A percentile compares a stretch with the other conserved stretches of the same genome.
phyloP scores from a whole-genome alignment of 23 red algal genomes.

The Gracilaria caudata region DNA sequence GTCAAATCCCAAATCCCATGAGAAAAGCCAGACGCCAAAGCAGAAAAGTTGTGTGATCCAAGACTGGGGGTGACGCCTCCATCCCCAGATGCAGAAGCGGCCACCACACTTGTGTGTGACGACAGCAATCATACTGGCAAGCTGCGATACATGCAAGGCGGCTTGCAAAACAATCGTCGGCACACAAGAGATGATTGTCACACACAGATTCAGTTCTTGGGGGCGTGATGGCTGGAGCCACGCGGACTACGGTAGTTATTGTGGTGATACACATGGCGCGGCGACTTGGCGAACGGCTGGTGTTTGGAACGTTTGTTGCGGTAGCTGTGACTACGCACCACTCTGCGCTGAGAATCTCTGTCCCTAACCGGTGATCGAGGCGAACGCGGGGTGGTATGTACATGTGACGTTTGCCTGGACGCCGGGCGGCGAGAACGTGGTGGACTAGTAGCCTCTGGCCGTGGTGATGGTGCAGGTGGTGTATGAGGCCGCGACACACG shows the following conservation, averaged over 20 bases:
- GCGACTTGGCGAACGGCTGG: slow-evolving; percentile 2
- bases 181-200: not conserved
- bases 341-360: slow-evolving; percentile 3
- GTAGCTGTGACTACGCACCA: not conserved
- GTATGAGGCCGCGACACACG: not conserved
- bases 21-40: not conserved
- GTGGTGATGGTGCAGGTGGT: not conserved
- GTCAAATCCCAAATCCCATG: not conserved
- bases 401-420: slow-evolving; percentile 5
- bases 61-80: not conserved
- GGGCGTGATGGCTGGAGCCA: slow-evolving; percentile 14
- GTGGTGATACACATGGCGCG: slow-evolving; percentile 54
- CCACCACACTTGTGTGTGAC: not conserved
- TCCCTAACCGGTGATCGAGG: not conserved
- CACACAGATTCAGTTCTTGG: not conserved
- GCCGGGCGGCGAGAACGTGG: not conserved
- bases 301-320: slow-evolving; percentile 16
- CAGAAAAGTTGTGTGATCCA: not conserved
- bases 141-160: not conserved
- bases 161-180: no score
- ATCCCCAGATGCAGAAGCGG: not conserved
- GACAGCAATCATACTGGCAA: not conserved
- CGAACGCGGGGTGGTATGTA: not conserved
- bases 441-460: not conserved
- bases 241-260: slow-evolving; percentile 59